Evolutionary conservation across 1,284 basidiomycete species (phyloP).

Genomic region (Ceratobasidium sp.): DNA sequence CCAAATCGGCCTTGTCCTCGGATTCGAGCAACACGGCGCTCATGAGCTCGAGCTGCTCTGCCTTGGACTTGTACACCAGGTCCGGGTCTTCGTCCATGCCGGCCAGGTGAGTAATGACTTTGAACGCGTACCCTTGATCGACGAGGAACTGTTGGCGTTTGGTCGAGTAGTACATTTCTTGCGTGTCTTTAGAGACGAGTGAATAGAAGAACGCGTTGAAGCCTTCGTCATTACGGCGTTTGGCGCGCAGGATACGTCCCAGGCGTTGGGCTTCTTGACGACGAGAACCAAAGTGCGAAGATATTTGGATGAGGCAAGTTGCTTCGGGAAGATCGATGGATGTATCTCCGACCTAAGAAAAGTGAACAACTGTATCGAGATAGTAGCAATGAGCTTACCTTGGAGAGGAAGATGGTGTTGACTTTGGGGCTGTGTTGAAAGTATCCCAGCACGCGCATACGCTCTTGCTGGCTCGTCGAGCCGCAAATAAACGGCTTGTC

Average conservation of each 20-base stretch:
- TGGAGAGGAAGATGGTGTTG: constrained; percentile 99
- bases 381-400: constrained; percentile 57
- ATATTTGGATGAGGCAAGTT: constrained; percentile 99
- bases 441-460: constrained; percentile 92
- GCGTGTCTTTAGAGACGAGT: constrained; percentile 97
- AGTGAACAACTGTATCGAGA: constrained; percentile 33
- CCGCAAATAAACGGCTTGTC: constrained; percentile 97
- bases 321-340: constrained; percentile 99
- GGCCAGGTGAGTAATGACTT: constrained; percentile 97
- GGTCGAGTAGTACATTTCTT: constrained; percentile 99
- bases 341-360: constrained; percentile 89
- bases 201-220: constrained; percentile 99
- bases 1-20: constrained; percentile 89
- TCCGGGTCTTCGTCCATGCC: constrained; percentile 87
- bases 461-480: constrained; percentile 92
- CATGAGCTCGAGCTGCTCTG: constrained; percentile 94
- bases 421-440: constrained; percentile 97
- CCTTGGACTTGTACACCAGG: constrained; percentile 88
- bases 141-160: constrained; percentile 99
- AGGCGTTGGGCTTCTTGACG: constrained; percentile 97
- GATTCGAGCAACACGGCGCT: constrained; percentile 91
- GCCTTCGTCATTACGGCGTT: constrained; percentile 97
- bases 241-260: constrained; percentile 94
- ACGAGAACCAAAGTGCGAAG: constrained; percentile 98
- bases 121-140: constrained; percentile 98